Base-by-base conservation (phyloP, 2,329 filamentous ascomycete species). In the Microsporum canis region DNA sequence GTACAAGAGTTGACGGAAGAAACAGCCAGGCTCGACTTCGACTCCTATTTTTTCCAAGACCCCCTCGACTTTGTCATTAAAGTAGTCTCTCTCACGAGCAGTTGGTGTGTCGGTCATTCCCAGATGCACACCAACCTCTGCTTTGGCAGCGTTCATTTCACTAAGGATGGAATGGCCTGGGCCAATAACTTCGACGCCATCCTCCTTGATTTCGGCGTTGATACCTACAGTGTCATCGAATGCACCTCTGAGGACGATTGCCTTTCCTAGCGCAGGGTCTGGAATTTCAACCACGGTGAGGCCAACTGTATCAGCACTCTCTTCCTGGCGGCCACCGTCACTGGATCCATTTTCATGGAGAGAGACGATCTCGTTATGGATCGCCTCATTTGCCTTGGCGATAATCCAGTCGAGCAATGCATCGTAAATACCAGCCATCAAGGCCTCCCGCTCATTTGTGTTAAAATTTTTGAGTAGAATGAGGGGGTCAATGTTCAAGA, bases 201-300 rank as follows among this genome's bases (percentile, higher is more conserved):
- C 94, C 64, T 92, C 87, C 69, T 92, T 95, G 91, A 99, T 97
- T 77, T 99, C 94, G 0, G 88, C 82, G 68, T 97, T 97, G 76
- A 99, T 96, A 58, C 94, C 94, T 23, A 87, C 79, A n/a, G 80
- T 84, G 68, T 97, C 94, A 66, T 99, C 92, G 68, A 99, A 99
- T 39, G 97, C 84, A 12, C 89, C 89, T 43, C 90, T 88, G 77
- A 99, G 84, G 10, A 89, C 85, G n/a, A 95, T 76, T 0, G 92
- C 94, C 74, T 94, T 96, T 62, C 88, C 91, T 0, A 99, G 79
- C 1, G 83, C 80, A 34, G 89, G 85, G 64, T 86, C 84, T 0
- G 94, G 90, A 6, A 97, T 81, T 66, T 97, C 94, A 4, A 99
- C 78, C 6, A 99, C 80, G 0, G 90, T 95, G 63, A 99, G 86